phyloP scores from a whole-genome alignment of 371 early-diverging fungal genomes.

The Apophysomyces elegans region DNA sequence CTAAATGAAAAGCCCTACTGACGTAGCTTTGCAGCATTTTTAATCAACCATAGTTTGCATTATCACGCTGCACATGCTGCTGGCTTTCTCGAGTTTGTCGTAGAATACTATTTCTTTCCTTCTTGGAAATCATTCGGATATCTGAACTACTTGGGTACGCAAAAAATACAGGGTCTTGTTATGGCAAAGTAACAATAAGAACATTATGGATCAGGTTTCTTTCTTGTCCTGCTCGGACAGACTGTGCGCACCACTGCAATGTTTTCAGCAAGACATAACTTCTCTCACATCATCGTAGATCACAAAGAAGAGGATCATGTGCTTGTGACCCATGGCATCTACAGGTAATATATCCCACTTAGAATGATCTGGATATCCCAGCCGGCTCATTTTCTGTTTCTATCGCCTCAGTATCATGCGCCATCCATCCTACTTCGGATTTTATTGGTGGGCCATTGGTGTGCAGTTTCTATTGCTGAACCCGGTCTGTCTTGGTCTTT shows the following conservation, averaged over 20 bases:
- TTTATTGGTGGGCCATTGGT: constrained; percentile 84
- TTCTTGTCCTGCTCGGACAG: constrained; percentile 69
- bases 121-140: constrained; percentile 56
- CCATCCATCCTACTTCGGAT: constrained; percentile 92
- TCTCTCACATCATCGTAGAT: constrained; percentile 76
- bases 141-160: constrained; percentile 60
- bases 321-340: constrained; percentile 80
- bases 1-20: neutral
- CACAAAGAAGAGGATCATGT: constrained; percentile 68
- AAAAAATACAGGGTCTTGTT: neutral
- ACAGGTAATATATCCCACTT: constrained; percentile 50
- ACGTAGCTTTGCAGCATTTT: constrained; percentile 57
- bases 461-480: constrained; percentile 75
- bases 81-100: constrained; percentile 71
- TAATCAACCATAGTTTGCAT: constrained; percentile 76
- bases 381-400: too few species aligned
- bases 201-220: constrained; percentile 46
- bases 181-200: neutral
- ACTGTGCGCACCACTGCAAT: constrained; percentile 73
- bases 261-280: constrained; percentile 81
- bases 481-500: constrained; percentile 71
- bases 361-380: neutral
- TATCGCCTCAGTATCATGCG: constrained; percentile 59
- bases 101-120: constrained; percentile 71
- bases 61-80: constrained; percentile 75